Percentiles rank a stretch among this genome's conserved stretches.
These are phyloP conservation scores for Trichoderma aggressivum DNA, from an alignment of 2,329 filamentous ascomycete species.

Conservation along the genomic window DNA sequence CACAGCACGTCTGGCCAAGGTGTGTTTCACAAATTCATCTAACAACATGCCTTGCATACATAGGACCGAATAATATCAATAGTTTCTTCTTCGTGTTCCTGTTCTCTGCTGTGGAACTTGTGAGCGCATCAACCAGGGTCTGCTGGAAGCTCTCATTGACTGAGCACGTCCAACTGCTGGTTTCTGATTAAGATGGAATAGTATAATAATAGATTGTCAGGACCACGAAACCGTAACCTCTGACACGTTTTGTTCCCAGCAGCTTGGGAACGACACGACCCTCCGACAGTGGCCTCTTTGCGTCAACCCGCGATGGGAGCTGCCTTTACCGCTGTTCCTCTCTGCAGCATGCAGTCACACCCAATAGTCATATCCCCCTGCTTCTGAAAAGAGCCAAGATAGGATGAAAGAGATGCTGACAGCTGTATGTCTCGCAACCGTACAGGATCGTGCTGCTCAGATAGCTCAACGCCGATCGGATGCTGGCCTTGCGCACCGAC, in stretches of 20 bases:
- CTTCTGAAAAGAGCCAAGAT: not conserved
- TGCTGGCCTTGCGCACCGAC: conserved; percentile 1
- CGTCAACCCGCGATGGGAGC: not conserved
- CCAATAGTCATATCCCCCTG: not conserved
- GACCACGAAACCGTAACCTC: not conserved
- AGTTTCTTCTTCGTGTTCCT: conserved; percentile 6
- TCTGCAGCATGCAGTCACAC: conserved; percentile 5
- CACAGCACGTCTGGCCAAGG: conserved; percentile 17
- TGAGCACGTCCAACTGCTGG: not conserved
- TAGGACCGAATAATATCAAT: conserved; percentile 19
- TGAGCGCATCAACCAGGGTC: not conserved
- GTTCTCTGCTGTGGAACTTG: conserved; percentile 9
- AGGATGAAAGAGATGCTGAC: conserved; percentile 19
- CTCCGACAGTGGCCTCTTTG: not conserved
- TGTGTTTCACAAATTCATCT: conserved; percentile 9
- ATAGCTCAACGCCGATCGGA: conserved; percentile 11
- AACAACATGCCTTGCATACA: not conserved
- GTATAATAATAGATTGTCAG: conserved; percentile 3
- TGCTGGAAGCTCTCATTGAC: not conserved
- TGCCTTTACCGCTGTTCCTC: not conserved
- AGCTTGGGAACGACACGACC: not conserved
- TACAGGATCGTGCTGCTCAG: conserved; percentile 19
- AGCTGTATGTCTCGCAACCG: conserved; percentile 22
- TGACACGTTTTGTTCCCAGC: not conserved
- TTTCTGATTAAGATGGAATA: not conserved